Conservation (phyloP, 148 eudicot genomes). For the Fagopyrum homotropicum region DNA sequence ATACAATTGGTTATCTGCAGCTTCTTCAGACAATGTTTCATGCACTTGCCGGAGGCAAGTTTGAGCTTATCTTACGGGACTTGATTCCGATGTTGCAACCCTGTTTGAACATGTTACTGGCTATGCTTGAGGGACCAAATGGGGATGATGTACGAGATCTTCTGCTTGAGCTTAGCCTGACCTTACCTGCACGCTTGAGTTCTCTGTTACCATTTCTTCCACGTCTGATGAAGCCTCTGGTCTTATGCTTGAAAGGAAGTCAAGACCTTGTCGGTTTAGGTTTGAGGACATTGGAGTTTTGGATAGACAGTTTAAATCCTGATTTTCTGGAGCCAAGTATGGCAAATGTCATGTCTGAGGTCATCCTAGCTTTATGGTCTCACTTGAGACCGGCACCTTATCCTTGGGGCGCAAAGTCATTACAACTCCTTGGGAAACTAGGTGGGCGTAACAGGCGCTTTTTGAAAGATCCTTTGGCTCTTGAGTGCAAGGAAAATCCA, state of each 20-base stretch:
- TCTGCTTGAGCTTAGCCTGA: slow-evolving; percentile 81
- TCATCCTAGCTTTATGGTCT: slow-evolving; percentile 87
- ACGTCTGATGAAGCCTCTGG: slow-evolving; percentile 97
- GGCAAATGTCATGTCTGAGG: slow-evolving; percentile 98
- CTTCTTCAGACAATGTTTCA: slow-evolving; percentile 95
- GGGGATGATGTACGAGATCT: slow-evolving; percentile 92
- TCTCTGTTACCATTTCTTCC: slow-evolving; percentile 88
- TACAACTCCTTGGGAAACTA: slow-evolving; percentile 94
- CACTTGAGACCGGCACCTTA: slow-evolving; percentile 92
- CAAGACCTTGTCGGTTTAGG: slow-evolving; percentile 87
- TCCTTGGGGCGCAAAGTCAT: slow-evolving; percentile 86
- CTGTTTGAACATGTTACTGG: slow-evolving; percentile 86
- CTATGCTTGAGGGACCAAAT: slow-evolving; percentile 95
- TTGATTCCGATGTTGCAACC: slow-evolving; percentile 72
- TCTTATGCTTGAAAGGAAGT: slow-evolving; percentile 79
- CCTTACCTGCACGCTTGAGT: slow-evolving; percentile 92
- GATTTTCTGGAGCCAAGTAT: slow-evolving; percentile 97
- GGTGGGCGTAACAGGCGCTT: slow-evolving; percentile 98
- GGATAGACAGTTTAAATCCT: slow-evolving; percentile 99
- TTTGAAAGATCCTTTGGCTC: slow-evolving; percentile 91
- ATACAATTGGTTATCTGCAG: slow-evolving; percentile 82
- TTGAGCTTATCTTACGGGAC: slow-evolving; percentile 86
- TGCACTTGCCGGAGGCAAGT: slow-evolving; percentile 95
- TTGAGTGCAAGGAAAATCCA: slow-evolving; percentile 97
- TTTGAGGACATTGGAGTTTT: slow-evolving; percentile 88